Evolutionary conservation across 1,284 basidiomycete species (phyloP).

Genomic region (Ustilago lituana): DNA sequence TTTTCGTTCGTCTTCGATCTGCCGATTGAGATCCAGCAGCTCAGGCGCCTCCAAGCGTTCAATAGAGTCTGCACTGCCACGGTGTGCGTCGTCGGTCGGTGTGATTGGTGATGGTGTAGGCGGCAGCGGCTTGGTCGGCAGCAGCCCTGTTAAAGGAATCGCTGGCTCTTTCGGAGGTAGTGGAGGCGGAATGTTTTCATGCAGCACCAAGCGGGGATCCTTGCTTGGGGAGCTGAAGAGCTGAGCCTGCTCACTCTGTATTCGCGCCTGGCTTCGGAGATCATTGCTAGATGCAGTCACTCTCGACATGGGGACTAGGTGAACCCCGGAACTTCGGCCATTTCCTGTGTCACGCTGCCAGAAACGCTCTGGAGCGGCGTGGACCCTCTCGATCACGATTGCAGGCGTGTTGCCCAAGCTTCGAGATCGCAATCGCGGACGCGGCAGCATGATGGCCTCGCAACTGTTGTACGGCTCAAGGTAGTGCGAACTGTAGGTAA

Average conservation of each 20-base stretch:
- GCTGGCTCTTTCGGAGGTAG: slow-evolving; percentile 15
- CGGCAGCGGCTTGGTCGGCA: slow-evolving; percentile 10
- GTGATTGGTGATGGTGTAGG: slow-evolving; percentile 4
- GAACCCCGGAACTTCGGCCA: no score
- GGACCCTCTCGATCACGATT: slow-evolving; percentile 9
- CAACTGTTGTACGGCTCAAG: slow-evolving; percentile 31
- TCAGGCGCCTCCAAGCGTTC: slow-evolving; percentile 15
- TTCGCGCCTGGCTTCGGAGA: not conserved
- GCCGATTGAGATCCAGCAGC: slow-evolving; percentile 13
- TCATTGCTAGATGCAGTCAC: not conserved
- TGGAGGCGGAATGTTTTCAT: slow-evolving; percentile 21
- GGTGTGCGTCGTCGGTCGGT: not conserved
- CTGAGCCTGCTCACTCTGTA: not conserved
- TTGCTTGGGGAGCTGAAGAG: not conserved
- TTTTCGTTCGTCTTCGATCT: slow-evolving; percentile 20
- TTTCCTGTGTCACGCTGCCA: slow-evolving; percentile 1
- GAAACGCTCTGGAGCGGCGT: slow-evolving; percentile 24
- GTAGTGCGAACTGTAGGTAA: slow-evolving; percentile 2
- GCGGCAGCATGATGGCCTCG: slow-evolving; percentile 28
- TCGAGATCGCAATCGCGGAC: slow-evolving; percentile 27
- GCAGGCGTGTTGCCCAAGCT: slow-evolving; percentile 7
- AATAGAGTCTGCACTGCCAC: slow-evolving; percentile 10
- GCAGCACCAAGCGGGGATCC: slow-evolving; percentile 22
- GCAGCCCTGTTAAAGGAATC: not conserved
- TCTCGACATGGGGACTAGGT: not conserved